A percentile compares a stretch with the other conserved stretches of the same genome.
Conservation (phyloP, 2,329 filamentous ascomycete species). For the Hyphodiscus sp. region DNA sequence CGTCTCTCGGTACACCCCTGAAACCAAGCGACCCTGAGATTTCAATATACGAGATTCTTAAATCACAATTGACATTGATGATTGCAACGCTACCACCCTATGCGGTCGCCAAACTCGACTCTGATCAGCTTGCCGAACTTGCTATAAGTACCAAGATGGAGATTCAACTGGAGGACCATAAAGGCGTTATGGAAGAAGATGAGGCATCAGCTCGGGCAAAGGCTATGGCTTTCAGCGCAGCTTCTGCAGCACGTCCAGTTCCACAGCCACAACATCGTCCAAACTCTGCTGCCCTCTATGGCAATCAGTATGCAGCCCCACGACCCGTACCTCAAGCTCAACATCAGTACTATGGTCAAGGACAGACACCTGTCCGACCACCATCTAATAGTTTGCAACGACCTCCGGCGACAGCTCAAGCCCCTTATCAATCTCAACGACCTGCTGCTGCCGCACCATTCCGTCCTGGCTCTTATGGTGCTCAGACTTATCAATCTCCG, state of each 20-base stretch:
- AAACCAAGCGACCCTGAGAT: conserved; percentile 55
- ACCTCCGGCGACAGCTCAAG: conserved; percentile 22
- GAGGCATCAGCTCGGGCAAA: conserved; percentile 29
- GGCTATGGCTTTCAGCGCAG: conserved; percentile 17
- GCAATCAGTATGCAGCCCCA: conserved; percentile 29
- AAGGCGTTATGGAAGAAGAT: conserved; percentile 50
- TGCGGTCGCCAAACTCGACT: conserved; percentile 49
- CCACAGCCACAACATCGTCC: conserved; percentile 21
- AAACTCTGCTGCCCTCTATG: conserved; percentile 25
- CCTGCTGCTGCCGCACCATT: conserved; percentile 22
- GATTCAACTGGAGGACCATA: conserved; percentile 40
- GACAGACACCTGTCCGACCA: conserved; percentile 26
- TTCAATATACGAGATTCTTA: conserved; percentile 45
- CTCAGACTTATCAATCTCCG: conserved; percentile 24
- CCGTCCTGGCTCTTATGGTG: conserved; percentile 23
- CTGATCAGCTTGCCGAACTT: conserved; percentile 46
- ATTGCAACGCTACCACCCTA: conserved; percentile 48
- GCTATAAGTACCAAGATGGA: conserved; percentile 46
- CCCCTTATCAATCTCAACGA: conserved; percentile 23
- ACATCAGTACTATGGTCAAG: conserved; percentile 8
- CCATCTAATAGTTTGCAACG: conserved; percentile 22
- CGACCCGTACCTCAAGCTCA: conserved; percentile 11
- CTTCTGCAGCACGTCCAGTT: conserved; percentile 16
- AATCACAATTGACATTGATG: conserved; percentile 44
- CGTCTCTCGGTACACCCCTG: conserved; percentile 49